phyloP scores from a whole-genome alignment of 225 moss, liverwort and hornwort genomes.

The Neckera pumila region DNA sequence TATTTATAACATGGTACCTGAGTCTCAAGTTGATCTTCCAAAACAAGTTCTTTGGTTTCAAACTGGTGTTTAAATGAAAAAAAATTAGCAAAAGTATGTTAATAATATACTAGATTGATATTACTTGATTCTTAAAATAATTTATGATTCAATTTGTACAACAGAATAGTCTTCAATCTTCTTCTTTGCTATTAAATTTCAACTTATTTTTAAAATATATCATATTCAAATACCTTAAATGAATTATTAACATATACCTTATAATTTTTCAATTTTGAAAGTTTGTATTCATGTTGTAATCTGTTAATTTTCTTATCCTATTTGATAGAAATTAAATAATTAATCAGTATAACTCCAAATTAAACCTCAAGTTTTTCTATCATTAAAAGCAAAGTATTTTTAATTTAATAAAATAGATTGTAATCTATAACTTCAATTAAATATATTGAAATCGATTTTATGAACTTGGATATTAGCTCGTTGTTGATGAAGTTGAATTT shows the following conservation, averaged over 20 bases:
- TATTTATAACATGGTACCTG: conserved; percentile 1
- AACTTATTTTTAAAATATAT: too few relatives aligned
- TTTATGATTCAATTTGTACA: not conserved
- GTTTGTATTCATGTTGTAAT: conserved; percentile 22
- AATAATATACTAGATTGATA: not conserved
- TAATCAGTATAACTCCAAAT: not conserved
- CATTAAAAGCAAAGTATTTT: not conserved
- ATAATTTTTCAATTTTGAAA: conserved; percentile 23
- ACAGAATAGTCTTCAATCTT: not conserved
- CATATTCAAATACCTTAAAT: not conserved
- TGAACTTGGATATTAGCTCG: conserved; percentile 46
- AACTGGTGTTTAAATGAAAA: conserved; percentile 9
- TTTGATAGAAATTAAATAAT: not conserved
- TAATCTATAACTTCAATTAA: not conserved
- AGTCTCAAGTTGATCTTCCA: conserved; percentile 41
- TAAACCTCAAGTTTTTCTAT: too few relatives aligned
- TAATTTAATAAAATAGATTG: not conserved
- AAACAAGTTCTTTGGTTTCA: conserved; percentile 27
- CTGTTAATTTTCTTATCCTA: conserved; percentile 57
- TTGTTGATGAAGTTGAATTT: conserved; percentile 46
- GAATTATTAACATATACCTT: not conserved
- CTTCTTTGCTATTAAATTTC: not conserved
- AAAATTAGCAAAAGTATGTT: not conserved
- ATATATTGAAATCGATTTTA: not conserved
- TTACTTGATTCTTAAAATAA: not conserved